Evolutionary conservation across 2,329 filamentous ascomycete genomes (phyloP).

Genomic region (Pseudogymnoascus sp.): DNA sequence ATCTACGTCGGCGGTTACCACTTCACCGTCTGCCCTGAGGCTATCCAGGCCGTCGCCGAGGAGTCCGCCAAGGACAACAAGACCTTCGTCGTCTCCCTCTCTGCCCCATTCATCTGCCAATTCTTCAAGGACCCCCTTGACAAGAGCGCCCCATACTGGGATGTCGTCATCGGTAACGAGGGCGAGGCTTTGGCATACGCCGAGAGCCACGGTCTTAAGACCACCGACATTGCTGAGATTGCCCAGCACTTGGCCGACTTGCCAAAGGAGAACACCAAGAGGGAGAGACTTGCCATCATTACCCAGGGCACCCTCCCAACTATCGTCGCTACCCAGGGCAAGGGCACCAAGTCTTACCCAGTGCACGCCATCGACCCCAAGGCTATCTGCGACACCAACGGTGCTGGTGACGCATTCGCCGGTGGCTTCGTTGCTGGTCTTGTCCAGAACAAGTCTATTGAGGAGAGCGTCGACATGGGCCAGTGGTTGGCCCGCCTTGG

Average conservation of each 20-base stretch:
- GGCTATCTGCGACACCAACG: conserved; percentile 92
- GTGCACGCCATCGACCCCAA: conserved; percentile 72
- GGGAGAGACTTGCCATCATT: conserved; percentile 80
- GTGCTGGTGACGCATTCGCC: conserved; percentile 93
- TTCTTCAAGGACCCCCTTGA: conserved; percentile 98
- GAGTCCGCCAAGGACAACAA: conserved; percentile 88
- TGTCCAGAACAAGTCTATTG: conserved; percentile 73
- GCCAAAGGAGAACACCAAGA: conserved; percentile 84
- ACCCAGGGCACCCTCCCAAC: conserved; percentile 93
- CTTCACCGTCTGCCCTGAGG: conserved; percentile 89
- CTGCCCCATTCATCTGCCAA: conserved; percentile 89
- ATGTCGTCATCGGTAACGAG: conserved; percentile 96
- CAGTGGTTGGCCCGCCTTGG: conserved; percentile 93
- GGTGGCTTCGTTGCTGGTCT: conserved; percentile 89
- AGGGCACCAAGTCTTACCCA: conserved; percentile 64
- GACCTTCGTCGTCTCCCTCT: conserved; percentile 83
- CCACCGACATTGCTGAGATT: conserved; percentile 75
- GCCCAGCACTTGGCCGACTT: conserved; percentile 78
- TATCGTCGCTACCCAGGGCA: conserved; percentile 69
- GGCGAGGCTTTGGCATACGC: conserved; percentile 86
- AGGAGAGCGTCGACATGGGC: conserved; percentile 78
- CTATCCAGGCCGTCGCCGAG: conserved; percentile 82
- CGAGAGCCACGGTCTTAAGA: conserved; percentile 67
- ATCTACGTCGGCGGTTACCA: conserved; percentile 97
- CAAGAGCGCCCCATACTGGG: conserved; percentile 80